Evolutionary conservation across 2,329 filamentous ascomycete species (phyloP), one percentile per base, ranked within the genome.

Genomic region (Sodiomyces alkalinus): DNA sequence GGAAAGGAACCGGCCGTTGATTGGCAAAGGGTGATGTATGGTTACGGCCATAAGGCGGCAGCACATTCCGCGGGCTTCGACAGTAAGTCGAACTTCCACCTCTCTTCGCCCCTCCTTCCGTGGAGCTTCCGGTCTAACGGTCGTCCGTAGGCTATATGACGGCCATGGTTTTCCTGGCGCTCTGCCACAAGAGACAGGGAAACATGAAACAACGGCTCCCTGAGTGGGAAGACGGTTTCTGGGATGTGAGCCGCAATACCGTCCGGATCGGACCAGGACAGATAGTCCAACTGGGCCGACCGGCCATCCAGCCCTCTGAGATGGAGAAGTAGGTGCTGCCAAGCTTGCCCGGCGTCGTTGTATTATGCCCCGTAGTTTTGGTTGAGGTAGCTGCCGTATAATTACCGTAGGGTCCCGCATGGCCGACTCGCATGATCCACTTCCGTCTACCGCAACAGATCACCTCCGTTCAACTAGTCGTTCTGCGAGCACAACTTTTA

Each of bases 41-140:
- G 22, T 13, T 19, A 26, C 19, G 30, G 20, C 26, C 11, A 47
- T 24, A 27, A 36, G 14, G 24, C 32, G n/a, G 23, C 19, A 3
- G 38, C 34, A 7, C 72, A 76, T 31, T 62, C 74, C 39, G 71
- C 71, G 5, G 73, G 70, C 9, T 76, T 60, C 36, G 71, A 76
- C 42, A 72, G 66, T 56, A 43, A 41, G 48, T 14, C 12, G 14
- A 7, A 12, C n/a, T 38, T 7, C 9, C 13, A n/a, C 3, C 11
- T 19, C 17, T 20, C 5, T 5, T 29, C 12, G 14, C 14, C 12
- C 8, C 8, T 18, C 17, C 28, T 21, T n/a, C n/a, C n/a, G 10
- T 13, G n/a, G 19, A 17, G 10, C 18, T 3, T 18, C 13, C 12
- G 28, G 16, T n/a, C 33, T 39, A 30, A 44, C 22, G 3, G 17